Evolutionary conservation across 257 asterid species (phyloP).

Genomic region (Lavandula angustifolia): DNA sequence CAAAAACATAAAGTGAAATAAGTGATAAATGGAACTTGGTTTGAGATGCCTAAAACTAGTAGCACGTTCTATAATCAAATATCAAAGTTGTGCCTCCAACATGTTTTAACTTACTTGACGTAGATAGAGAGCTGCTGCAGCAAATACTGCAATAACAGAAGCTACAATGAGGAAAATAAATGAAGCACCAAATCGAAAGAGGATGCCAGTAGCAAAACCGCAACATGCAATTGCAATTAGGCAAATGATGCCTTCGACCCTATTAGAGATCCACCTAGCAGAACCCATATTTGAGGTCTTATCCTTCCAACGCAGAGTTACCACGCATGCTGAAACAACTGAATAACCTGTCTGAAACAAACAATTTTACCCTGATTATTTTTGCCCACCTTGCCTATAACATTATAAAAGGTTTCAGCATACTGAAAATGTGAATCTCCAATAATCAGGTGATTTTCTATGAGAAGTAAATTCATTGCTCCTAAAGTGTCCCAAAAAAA

Average conservation of each 20-base stretch:
- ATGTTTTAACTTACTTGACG: constrained; percentile 66
- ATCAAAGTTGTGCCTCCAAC: not conserved
- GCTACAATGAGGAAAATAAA: constrained; percentile 55
- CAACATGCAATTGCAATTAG: constrained; percentile 66
- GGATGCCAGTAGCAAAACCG: constrained; percentile 75
- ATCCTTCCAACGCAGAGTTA: constrained; percentile 79
- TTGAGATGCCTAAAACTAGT: too few relatives aligned
- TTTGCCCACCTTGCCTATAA: constrained; percentile 1
- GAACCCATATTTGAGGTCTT: constrained; percentile 45
- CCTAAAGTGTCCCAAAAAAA: constrained; percentile 8
- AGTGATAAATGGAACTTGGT: too few relatives aligned
- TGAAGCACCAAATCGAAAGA: constrained; percentile 71
- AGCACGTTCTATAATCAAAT: not conserved
- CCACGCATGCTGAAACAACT: constrained; percentile 93
- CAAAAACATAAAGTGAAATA: constrained; percentile 2
- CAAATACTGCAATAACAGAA: constrained; percentile 51
- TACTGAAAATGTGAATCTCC: constrained; percentile 18
- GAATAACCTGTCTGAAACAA: constrained; percentile 89
- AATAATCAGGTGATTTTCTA: not conserved
- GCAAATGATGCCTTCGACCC: constrained; percentile 68
- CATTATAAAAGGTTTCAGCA: not conserved
- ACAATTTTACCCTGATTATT: constrained; percentile 27
- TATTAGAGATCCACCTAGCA: constrained; percentile 44
- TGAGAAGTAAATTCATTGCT: constrained; percentile 2
- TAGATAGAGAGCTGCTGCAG: constrained; percentile 59